Percentiles rank a stretch among this genome's conserved stretches.
Conservation (phyloP, 805 yeast genomes). For the Saccharomycopsis sp. region DNA sequence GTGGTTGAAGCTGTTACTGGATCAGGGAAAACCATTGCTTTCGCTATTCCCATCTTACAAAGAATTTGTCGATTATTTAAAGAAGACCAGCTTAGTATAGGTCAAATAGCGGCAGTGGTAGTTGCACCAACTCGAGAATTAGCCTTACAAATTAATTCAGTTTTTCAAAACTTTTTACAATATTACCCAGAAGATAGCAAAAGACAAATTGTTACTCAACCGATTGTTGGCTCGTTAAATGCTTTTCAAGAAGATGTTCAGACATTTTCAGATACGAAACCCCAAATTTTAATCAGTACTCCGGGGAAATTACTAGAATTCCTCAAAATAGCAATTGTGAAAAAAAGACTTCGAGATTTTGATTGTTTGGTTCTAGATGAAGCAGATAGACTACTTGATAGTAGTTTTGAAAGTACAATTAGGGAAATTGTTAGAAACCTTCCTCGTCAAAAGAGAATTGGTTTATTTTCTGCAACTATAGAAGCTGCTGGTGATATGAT, state of each 20-base stretch:
- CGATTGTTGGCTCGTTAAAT: conserved; percentile 53
- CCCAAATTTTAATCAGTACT: conserved; percentile 80
- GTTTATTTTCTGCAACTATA: conserved; percentile 89
- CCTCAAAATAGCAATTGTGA: conserved; percentile 40
- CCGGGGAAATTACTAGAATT: conserved; percentile 86
- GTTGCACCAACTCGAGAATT: conserved; percentile 60
- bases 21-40: conserved; percentile 95
- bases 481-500: conserved; percentile 66
- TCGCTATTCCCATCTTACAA: conserved; percentile 72
- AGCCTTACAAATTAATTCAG: conserved; percentile 62
- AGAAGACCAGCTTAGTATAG: conserved; percentile 33
- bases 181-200: conserved; percentile 41
- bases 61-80: conserved; percentile 31
- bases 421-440: conserved; percentile 53
- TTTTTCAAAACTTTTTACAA: conserved; percentile 47
- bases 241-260: conserved; percentile 65
- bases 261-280: conserved; percentile 38
- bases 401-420: conserved; percentile 62
- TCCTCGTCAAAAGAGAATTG: conserved; percentile 90
- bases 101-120: conserved; percentile 62
- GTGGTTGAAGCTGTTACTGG: conserved; percentile 98
- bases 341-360: conserved; percentile 38
- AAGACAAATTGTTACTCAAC: conserved; percentile 39
- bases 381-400: conserved; percentile 81
- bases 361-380: conserved; percentile 81